A percentile compares a stretch with the other conserved stretches of the same genome.
These are phyloP conservation scores for Odonthalia washingtoniensis DNA, from an alignment of 31 red algal genomes.

Conservation along the genomic window DNA sequence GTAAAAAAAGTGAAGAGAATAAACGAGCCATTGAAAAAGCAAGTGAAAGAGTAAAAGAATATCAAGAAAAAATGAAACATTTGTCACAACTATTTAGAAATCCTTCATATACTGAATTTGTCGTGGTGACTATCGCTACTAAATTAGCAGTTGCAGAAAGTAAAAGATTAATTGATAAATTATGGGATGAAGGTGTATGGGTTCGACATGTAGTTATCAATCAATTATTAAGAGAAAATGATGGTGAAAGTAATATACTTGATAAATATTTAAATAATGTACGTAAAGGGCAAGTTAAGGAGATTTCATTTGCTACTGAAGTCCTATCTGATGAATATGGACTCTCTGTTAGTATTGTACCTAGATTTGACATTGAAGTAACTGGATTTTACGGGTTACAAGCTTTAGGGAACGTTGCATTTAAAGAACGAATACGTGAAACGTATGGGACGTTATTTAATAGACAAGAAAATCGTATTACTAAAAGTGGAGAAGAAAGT, in stretches of 20 bases:
- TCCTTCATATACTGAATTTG: constrained; percentile 77
- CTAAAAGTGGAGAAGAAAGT: neutral
- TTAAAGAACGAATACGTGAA: constrained; percentile 15
- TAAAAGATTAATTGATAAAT: constrained; percentile 62
- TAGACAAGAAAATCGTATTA: neutral
- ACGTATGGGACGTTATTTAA: constrained; percentile 59
- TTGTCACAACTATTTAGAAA: constrained; percentile 81
- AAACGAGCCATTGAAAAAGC: constrained; percentile 61
- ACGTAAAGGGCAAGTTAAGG: constrained; percentile 59
- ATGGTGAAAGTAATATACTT: constrained; percentile 20
- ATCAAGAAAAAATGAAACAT: constrained; percentile 79
- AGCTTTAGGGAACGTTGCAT: constrained; percentile 55
- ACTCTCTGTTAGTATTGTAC: constrained; percentile 65
- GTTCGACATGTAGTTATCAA: constrained; percentile 83
- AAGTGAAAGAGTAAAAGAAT: constrained; percentile 42
- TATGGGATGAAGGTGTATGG: constrained; percentile 82
- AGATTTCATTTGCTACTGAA: constrained; percentile 64
- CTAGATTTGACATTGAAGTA: constrained; percentile 85
- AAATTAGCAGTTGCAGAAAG: constrained; percentile 85
- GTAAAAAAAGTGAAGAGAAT: constrained; percentile 44
- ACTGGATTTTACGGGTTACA: constrained; percentile 73
- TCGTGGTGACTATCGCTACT: constrained; percentile 91
- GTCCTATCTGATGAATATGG: constrained; percentile 55
- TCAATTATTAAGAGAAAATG: constrained; percentile 56
- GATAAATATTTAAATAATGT: constrained; percentile 61